A percentile compares a stretch with the other conserved stretches of the same genome.
Evolutionary conservation across 2,329 filamentous ascomycete species (phyloP).

Genomic region (Ascochyta koolunga): DNA sequence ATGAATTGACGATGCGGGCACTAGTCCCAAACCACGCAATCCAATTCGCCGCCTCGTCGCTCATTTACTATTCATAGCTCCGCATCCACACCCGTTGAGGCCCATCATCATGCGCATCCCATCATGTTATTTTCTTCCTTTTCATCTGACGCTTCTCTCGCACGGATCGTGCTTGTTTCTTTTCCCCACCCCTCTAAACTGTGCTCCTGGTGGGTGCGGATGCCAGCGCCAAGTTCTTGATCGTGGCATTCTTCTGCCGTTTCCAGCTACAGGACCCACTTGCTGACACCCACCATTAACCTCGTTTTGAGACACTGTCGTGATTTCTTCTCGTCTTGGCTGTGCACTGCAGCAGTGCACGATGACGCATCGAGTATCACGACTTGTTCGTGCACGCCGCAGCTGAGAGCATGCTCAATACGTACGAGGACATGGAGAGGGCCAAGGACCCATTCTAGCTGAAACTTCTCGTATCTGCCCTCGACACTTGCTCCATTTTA

Average conservation of each 20-base stretch:
- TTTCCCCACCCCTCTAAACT: neutral
- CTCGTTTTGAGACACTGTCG: constrained; percentile 3
- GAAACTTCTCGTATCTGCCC: constrained; percentile 1
- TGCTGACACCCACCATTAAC: constrained; percentile 2
- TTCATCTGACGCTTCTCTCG: neutral
- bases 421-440: neutral
- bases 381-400: constrained; percentile 2
- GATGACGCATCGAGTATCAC: constrained; percentile 3
- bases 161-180: neutral
- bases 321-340: constrained; percentile 5
- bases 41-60: constrained; percentile 15
- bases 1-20: constrained; percentile 16
- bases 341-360: neutral
- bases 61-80: constrained; percentile 14
- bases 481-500: neutral
- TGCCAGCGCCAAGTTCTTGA: neutral
- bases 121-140: constrained; percentile 3
- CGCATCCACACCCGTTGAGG: constrained; percentile 13
- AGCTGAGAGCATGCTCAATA: neutral
- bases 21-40: constrained; percentile 8
- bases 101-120: constrained; percentile 16
- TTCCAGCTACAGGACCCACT: neutral
- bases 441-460: constrained; percentile 1
- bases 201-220: neutral
- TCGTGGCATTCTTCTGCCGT: neutral